Evolutionary conservation across 768 basidiomycete genomes (phyloP).

Genomic region (Antrodiella citrinella): DNA sequence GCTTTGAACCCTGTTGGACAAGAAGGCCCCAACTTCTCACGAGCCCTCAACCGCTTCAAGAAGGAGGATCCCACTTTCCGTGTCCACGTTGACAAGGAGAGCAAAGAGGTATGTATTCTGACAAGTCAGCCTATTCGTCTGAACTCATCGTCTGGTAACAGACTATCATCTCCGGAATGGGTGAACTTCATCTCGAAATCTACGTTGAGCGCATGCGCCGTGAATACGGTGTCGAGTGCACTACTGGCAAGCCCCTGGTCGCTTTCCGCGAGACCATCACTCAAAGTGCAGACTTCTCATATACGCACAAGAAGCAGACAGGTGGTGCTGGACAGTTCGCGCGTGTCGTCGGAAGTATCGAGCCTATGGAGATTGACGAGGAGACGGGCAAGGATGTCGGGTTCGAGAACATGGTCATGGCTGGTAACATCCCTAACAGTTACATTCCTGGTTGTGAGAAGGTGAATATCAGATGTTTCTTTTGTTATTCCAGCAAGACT

Average conservation of each 20-base stretch:
- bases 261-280: constrained; percentile 96
- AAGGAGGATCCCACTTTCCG: constrained; percentile 99
- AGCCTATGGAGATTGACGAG: constrained; percentile 70
- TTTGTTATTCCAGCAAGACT: constrained; percentile 1
- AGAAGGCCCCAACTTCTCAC: constrained; percentile 94
- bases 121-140: no score
- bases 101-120: constrained; percentile 71
- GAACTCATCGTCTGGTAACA: constrained; percentile 24
- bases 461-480: constrained; percentile 30
- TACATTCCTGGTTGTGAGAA: constrained; percentile 95
- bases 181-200: constrained; percentile 96
- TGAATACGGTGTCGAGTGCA: constrained; percentile 90
- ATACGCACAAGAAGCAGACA: constrained; percentile 96
- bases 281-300: constrained; percentile 71
- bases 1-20: constrained; percentile 86
- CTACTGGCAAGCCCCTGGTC: constrained; percentile 92
- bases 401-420: constrained; percentile 87
- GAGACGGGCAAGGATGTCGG: constrained; percentile 77
- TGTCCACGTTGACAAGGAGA: constrained; percentile 90
- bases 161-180: constrained; percentile 99
- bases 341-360: constrained; percentile 83
- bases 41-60: constrained; percentile 94
- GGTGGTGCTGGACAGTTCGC: constrained; percentile 97
- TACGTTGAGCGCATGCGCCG: constrained; percentile 99
- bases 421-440: constrained; percentile 83